phyloP scores from a whole-genome alignment of 345 rosid species.

The Pistacia integerrima region DNA sequence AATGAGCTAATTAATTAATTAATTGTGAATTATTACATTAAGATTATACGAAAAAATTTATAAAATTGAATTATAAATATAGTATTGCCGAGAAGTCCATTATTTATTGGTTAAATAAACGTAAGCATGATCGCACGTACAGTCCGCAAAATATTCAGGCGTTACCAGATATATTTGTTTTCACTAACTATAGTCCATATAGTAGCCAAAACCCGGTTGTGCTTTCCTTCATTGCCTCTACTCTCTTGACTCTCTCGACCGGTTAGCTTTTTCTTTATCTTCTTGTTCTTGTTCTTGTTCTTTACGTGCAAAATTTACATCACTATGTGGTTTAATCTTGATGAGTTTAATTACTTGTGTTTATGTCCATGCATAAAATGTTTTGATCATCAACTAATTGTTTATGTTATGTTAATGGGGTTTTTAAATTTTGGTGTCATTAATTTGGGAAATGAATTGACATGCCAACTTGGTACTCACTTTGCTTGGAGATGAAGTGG shows the following conservation, averaged over 20 bases:
- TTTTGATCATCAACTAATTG: neutral
- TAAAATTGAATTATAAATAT: no score
- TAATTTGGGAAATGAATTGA: neutral
- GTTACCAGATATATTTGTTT: neutral
- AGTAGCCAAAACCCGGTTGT: neutral
- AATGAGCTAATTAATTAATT: no score
- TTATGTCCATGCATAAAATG: neutral
- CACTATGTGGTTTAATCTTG: neutral
- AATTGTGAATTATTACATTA: no score
- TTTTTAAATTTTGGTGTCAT: neutral
- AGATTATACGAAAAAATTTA: no score
- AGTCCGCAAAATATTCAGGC: neutral
- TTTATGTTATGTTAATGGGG: neutral
- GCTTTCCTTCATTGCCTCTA: neutral
- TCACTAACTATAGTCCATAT: no score
- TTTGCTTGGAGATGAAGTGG: neutral
- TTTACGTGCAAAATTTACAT: neutral
- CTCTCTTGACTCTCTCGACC: neutral
- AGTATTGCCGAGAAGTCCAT: neutral
- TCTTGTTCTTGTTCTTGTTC: neutral
- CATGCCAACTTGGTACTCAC: neutral
- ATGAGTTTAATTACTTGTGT: neutral
- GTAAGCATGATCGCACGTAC: neutral
- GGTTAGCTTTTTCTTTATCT: neutral
- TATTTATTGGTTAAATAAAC: neutral